Evolutionary conservation across 192 early-diverging fungal species (phyloP).

Genomic region (Podila epigama): DNA sequence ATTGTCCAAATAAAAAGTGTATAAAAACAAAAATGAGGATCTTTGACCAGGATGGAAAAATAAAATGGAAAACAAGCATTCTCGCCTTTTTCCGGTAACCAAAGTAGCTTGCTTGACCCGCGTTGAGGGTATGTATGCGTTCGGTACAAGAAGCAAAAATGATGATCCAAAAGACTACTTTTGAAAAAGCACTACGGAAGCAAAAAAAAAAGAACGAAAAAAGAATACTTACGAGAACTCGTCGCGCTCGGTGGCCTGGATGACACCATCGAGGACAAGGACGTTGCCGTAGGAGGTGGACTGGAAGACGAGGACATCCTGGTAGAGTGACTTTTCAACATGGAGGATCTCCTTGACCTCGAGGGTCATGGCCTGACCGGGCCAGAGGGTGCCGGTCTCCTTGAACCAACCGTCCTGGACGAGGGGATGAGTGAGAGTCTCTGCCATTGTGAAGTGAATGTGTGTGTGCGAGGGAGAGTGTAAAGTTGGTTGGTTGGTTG

Average conservation of each 20-base stretch:
- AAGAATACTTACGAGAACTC: slow-evolving; percentile 85
- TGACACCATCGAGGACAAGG: slow-evolving; percentile 96
- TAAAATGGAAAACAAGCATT: background rate
- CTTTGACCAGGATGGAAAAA: background rate
- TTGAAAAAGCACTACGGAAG: background rate
- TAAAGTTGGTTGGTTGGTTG: too few species aligned
- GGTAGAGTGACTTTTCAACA: slow-evolving; percentile 92
- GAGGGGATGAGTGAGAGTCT: slow-evolving; percentile 82
- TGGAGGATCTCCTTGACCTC: slow-evolving; percentile 96
- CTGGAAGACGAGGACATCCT: slow-evolving; percentile 98
- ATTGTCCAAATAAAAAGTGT: background rate
- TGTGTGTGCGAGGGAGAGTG: background rate
- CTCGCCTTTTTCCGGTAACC: too few species aligned
- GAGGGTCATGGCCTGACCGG: slow-evolving; percentile 97
- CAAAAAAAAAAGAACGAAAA: background rate
- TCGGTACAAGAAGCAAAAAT: too few species aligned
- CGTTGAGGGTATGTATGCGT: too few species aligned
- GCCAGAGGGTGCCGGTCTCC: slow-evolving; percentile 95
- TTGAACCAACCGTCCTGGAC: slow-evolving; percentile 98
- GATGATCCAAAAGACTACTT: too few species aligned
- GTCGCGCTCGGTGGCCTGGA: slow-evolving; percentile 98
- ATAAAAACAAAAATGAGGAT: background rate
- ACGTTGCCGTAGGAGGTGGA: slow-evolving; percentile 96
- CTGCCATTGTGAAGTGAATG: slow-evolving; percentile 26
- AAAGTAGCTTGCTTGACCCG: too few species aligned